Base-by-base conservation (phyloP, 192 early-diverging fungal genomes). In the Coemansia umbellata region DNA sequence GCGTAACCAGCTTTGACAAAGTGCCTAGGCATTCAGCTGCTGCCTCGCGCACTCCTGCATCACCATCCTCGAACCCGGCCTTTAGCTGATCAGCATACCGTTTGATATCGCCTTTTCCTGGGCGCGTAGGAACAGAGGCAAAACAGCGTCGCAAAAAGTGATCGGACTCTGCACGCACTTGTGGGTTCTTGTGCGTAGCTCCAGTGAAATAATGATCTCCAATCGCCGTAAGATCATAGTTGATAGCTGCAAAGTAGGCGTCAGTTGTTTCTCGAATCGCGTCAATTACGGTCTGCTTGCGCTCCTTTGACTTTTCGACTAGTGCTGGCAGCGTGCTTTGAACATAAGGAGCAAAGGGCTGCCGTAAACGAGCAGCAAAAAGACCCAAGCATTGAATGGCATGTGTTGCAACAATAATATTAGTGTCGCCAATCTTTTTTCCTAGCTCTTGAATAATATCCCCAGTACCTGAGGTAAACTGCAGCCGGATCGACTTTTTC, bases 271-370 rank as follows among this genome's bases (percentile, higher is more conserved):
- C 68, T 8, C 86, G 59, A 2, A 98, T 63, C 6, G 92, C 85
- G 22, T 98, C 94, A 4, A 96, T 60, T 8, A 97, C 92, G 1
- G 82, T 82, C 35, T 84, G 78, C 62, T 98, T 99, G 51, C 93
- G 89, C 66, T 99, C 97, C 63, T 99, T 99, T 9, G 92, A 79
- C 58, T 89, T 91, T 74, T 97, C 97, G 27, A 98, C 74, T 19
- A 95, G 66, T 9, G 89, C 87, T 9, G 58, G 55, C 33, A 68
- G 55, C 42, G 87, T 87, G 40, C 87, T 75, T 8, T 73, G 48
- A 40, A 88, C 83, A 54, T 94, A 97, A 37, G 83, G 88, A 18
- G 78, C 77, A 69, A 99, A 99, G 5, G 70, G 59, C n/a, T 72
- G 67, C 24, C 92, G 81, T 55, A 99, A 63, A 5, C 92, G 90